Evolutionary conservation across 352 stramenopile genomes (phyloP).

Genomic region (Pythium brachiatum): DNA sequence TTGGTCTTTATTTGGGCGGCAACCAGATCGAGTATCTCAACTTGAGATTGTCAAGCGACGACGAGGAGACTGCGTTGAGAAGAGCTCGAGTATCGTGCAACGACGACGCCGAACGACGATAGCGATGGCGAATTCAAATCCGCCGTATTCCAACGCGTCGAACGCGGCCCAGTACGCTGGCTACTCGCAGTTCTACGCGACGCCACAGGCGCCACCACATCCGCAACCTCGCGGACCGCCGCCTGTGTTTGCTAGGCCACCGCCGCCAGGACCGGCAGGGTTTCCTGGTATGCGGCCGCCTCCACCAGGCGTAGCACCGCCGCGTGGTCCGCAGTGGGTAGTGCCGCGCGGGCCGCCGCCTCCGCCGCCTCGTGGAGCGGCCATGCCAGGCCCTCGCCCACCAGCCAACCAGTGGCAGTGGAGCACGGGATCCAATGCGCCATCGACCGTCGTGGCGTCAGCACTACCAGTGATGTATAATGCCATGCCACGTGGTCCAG

Average conservation of each 20-base stretch:
- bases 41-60: background rate
- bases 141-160: conserved; percentile 22
- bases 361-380: conserved; percentile 22
- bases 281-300: conserved; percentile 13
- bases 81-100: background rate
- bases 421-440: conserved; percentile 38
- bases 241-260: conserved; percentile 25
- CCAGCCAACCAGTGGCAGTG: conserved; percentile 60
- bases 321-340: conserved; percentile 12
- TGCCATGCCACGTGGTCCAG: conserved; percentile 11
- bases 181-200: conserved; percentile 25
- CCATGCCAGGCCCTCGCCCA: conserved; percentile 13
- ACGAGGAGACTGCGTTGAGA: background rate
- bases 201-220: conserved; percentile 24
- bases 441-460: conserved; percentile 22
- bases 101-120: background rate
- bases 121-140: conserved; percentile 25
- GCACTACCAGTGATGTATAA: conserved; percentile 55
- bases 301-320: conserved; percentile 17
- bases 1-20: conserved; percentile 10
- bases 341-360: conserved; percentile 7
- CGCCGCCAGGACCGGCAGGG: conserved; percentile 29
- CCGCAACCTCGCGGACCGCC: conserved; percentile 13
- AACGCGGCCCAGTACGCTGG: conserved; percentile 24
- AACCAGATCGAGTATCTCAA: background rate